Base-by-base conservation (phyloP, 805 yeast species). In the Brettanomyces bruxellensis region DNA sequence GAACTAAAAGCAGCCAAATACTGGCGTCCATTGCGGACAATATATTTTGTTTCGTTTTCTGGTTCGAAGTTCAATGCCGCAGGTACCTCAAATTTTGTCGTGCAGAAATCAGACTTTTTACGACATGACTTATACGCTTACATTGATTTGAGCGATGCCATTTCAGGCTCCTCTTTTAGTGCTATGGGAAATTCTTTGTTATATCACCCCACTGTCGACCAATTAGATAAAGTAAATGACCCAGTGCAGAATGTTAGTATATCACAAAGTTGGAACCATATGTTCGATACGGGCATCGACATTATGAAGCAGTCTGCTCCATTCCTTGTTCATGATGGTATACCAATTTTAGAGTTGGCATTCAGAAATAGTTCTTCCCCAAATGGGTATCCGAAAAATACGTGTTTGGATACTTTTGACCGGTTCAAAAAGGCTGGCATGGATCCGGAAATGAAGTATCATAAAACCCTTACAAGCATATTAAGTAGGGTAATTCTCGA, bases 1-100 rank as follows among this genome's bases (percentile, higher is more conserved):
- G 70, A 77, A 25, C 67, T 89, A 61, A 80, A 76, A 48, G 70
- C 78, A 45, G 70, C 79, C 35, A 74, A 73, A 54, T 78, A 81
- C 49, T 90, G 97, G 97, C 68, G 71, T 41, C 97, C 98, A 0
- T 62, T 88, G 37, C 75, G 98, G 60, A 73, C 90, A 3, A 81
- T 90, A 12, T 82, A 83, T 57, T 89, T 90, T 65, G 78, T 79
- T 0, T 86, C 95, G 0, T 88, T 85, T 68, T 95, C 90, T 55
- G 96, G 86, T 1, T 68, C 84, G 0, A 79, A 81, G 50, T 88
- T 83, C 56, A 89, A 89, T 59, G 67, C 73, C 53, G 95, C 93
- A 0, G 98, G 98, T 0, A 72, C 86, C n/a, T 73, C 89, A 0
- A 91, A 84, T 56, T 80, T 90, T 74, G 71, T 82, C 5, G 86